phyloP scores from a whole-genome alignment of 805 yeast species.

The Suhomyces emberorum region DNA sequence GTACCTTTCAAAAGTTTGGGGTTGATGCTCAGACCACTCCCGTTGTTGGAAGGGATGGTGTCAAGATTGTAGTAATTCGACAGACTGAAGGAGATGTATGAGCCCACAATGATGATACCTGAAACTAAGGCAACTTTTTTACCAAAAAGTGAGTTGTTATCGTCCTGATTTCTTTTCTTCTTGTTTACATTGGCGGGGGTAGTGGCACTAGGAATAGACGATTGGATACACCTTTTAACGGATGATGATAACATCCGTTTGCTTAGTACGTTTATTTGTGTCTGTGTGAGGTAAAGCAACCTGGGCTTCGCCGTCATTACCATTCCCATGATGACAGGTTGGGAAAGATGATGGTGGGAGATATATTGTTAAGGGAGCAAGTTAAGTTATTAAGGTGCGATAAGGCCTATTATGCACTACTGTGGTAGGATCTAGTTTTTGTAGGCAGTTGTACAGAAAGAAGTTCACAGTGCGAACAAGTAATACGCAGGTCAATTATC shows the following conservation, averaged over 20 bases:
- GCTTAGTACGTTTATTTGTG: constrained; percentile 14
- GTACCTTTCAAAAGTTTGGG: constrained; percentile 14
- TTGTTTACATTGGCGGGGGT: constrained; percentile 1
- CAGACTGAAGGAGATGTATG: constrained; percentile 38
- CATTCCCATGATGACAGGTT: constrained; percentile 1
- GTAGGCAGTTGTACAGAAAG: too few species aligned
- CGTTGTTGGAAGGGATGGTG: constrained; percentile 26
- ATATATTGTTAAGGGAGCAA: too few species aligned
- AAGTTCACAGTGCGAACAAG: too few species aligned
- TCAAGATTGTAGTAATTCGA: constrained; percentile 42
- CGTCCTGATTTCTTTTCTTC: not conserved
- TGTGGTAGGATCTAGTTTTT: too few species aligned
- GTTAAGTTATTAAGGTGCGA: too few species aligned
- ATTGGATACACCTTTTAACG: constrained; percentile 12
- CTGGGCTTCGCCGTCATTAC: constrained; percentile 2
- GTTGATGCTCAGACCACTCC: constrained; percentile 12
- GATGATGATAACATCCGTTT: constrained; percentile 14
- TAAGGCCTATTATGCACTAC: too few species aligned
- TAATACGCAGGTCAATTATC: too few species aligned
- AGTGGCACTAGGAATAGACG: constrained; percentile 6
- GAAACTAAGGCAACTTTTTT: constrained; percentile 38
- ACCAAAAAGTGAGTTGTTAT: constrained; percentile 12
- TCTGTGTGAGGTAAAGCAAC: constrained; percentile 9
- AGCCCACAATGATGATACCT: constrained; percentile 42
- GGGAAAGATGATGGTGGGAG: too few species aligned